phyloP scores from a whole-genome alignment of 768 basidiomycete species.

The Tephrocybe sp. region DNA sequence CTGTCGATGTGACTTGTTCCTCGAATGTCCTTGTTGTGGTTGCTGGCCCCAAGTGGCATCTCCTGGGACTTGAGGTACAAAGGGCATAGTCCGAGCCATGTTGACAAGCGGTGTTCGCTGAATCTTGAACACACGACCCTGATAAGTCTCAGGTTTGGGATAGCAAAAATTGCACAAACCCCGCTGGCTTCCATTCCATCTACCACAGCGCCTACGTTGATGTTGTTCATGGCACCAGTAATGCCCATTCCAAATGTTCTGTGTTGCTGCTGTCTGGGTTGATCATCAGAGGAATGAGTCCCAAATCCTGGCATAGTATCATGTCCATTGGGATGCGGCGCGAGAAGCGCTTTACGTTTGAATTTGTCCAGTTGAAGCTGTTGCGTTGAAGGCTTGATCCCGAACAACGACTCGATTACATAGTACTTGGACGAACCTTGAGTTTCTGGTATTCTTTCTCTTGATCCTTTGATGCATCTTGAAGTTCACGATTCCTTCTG shows the following conservation, averaged over 20 bases:
- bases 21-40: slow-evolving; percentile 27
- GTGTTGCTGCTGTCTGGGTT: slow-evolving; percentile 6
- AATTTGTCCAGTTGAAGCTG: slow-evolving; percentile 81
- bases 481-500: slow-evolving; percentile 68
- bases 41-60: slow-evolving; percentile 30
- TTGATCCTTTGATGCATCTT: slow-evolving; percentile 70
- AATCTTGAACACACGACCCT: slow-evolving; percentile 37
- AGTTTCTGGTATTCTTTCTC: slow-evolving; percentile 89
- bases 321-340: slow-evolving; percentile 26
- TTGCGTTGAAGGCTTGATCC: too few relatives aligned
- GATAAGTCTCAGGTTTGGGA: neutral
- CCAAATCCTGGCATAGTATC: slow-evolving; percentile 17
- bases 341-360: slow-evolving; percentile 76
- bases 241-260: slow-evolving; percentile 13
- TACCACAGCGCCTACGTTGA: slow-evolving; percentile 54
- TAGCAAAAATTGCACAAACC: slow-evolving; percentile 32
- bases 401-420: too few relatives aligned
- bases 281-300: slow-evolving; percentile 8
- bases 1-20: slow-evolving; percentile 47
- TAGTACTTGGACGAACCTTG: too few relatives aligned
- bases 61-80: slow-evolving; percentile 22
- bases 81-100: slow-evolving; percentile 41
- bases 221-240: slow-evolving; percentile 21
- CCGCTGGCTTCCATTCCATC: slow-evolving; percentile 66
- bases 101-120: slow-evolving; percentile 67